phyloP scores from a whole-genome alignment of 202 grass and related monocot genomes.

The Schoenoplectus tabernaemontani region DNA sequence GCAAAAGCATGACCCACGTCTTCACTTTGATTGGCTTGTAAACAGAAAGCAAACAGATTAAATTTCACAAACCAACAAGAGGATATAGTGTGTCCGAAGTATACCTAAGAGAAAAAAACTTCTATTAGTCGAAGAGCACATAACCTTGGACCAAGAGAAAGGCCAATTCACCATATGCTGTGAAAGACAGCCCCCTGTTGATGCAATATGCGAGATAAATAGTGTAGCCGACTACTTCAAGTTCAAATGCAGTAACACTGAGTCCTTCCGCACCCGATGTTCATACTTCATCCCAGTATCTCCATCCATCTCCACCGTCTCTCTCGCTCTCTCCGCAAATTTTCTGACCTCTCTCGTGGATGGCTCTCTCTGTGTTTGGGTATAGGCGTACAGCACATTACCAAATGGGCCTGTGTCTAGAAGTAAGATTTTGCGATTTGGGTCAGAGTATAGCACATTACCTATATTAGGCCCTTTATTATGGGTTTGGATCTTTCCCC shows the following conservation, averaged over 20 bases:
- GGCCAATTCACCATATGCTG: conserved; percentile 87
- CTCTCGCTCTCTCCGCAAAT: conserved; percentile 11
- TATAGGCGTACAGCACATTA: too few species aligned
- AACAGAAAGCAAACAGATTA: conserved; percentile 23
- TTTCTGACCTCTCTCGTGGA: too few species aligned
- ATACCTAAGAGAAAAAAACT: neutral
- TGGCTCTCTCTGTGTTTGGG: neutral
- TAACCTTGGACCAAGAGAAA: conserved; percentile 95
- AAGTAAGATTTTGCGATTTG: too few species aligned
- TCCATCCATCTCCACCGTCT: conserved; percentile 70
- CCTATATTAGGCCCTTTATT: too few species aligned
- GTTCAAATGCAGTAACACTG: conserved; percentile 82
- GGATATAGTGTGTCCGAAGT: neutral
- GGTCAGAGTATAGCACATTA: too few species aligned
- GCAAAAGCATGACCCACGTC: conserved; percentile 70
- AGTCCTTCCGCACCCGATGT: conserved; percentile 89
- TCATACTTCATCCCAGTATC: conserved; percentile 84
- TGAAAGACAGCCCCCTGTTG: conserved; percentile 91
- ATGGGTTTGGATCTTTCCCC: too few species aligned
- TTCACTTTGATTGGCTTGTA: conserved; percentile 55
- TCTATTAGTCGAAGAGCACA: neutral
- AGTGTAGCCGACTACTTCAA: conserved; percentile 88
- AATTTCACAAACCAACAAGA: conserved; percentile 13
- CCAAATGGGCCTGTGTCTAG: too few species aligned
- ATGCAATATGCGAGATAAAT: conserved; percentile 98